Base-by-base conservation (phyloP, 305 asterid genomes). In the Ilex paraguariensis region DNA sequence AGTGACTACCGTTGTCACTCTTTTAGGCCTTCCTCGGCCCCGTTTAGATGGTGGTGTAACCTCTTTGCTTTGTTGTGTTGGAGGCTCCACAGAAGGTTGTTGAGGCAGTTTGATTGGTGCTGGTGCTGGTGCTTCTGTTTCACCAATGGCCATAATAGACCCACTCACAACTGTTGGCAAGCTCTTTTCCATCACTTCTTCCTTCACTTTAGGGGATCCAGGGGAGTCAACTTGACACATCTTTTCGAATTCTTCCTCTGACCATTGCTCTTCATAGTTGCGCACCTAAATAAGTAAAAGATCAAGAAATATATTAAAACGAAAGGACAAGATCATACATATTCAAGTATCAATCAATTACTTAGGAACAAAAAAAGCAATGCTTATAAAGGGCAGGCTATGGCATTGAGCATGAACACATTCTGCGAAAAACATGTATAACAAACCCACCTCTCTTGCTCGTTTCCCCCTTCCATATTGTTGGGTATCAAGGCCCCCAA, bases 391-490 rank as follows among this genome's bases (percentile, higher is more conserved):
- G 7, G 42, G 5, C 42, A 36, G 42, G 42, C 42, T 36, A 36
- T 36, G 42, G 42, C 42, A 36, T 36, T 1, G 9, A 5, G 42
- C 42, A 36, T 36, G 42, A 36, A 36, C 42, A 2, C 42, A 36
- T 36, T 5, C 42, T 36, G 42, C 9, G 3, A 36, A 36, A 36
- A 36, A 4, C 42, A 36, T 36, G 42, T 36, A 30, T 8, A 30
- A 63, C 52, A 57, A 80, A 77, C 79, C 13, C 60, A 94, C 99
- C 99, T 94, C 99, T 76, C 98, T 83, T 40, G 96, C 88, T 77
- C 99, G 86, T 81, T 94, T 94, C 65, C 99, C 99, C 77, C 98
- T 87, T 76, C 99, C 99, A 81, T 94, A 94, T 6, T 87, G 96
- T 71, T 86, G 97, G 75, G 85, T 83, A 71, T 94, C 99, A 40